Percentiles rank a stretch among this genome's conserved stretches.
Evolutionary conservation across 306 rosid genomes (phyloP).

Genomic region (Dalbergia cultrata): DNA sequence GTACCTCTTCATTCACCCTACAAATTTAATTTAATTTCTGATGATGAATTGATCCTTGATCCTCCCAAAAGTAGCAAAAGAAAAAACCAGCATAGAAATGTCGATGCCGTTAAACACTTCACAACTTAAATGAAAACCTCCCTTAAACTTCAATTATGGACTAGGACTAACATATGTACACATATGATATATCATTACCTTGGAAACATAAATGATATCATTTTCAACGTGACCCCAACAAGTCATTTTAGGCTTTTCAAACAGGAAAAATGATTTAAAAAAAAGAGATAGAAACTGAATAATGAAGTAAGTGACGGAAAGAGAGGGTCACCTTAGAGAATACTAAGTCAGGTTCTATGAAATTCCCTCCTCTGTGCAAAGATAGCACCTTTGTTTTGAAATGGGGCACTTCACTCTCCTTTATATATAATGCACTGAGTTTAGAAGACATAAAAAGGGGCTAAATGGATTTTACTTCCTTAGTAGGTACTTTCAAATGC

Average conservation of each 20-base stretch:
- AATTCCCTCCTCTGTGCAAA: neutral
- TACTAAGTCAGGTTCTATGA: slow-evolving; percentile 33
- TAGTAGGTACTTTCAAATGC: slow-evolving; percentile 42
- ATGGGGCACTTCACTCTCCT: slow-evolving; percentile 17
- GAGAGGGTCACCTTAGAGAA: slow-evolving; percentile 50
- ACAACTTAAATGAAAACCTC: slow-evolving; percentile 4
- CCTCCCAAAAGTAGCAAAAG: neutral
- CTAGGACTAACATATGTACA: neutral
- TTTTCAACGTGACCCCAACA: neutral
- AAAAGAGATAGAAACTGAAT: neutral
- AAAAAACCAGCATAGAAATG: slow-evolving; percentile 1
- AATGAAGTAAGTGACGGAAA: slow-evolving; percentile 5
- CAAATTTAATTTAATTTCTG: slow-evolving; percentile 1
- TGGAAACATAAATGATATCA: neutral
- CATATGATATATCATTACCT: neutral
- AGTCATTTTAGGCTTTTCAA: neutral
- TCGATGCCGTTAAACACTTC: neutral
- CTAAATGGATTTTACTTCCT: slow-evolving; percentile 3
- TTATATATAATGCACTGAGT: slow-evolving; percentile 44
- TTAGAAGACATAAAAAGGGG: slow-evolving; percentile 33
- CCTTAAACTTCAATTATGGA: neutral
- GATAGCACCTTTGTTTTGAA: slow-evolving; percentile 12
- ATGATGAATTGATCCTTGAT: neutral
- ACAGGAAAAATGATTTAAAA: neutral
- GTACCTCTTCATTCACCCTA: neutral